phyloP scores from a whole-genome alignment of 2,329 filamentous ascomycete genomes.

The Alternaria tenuissima region DNA sequence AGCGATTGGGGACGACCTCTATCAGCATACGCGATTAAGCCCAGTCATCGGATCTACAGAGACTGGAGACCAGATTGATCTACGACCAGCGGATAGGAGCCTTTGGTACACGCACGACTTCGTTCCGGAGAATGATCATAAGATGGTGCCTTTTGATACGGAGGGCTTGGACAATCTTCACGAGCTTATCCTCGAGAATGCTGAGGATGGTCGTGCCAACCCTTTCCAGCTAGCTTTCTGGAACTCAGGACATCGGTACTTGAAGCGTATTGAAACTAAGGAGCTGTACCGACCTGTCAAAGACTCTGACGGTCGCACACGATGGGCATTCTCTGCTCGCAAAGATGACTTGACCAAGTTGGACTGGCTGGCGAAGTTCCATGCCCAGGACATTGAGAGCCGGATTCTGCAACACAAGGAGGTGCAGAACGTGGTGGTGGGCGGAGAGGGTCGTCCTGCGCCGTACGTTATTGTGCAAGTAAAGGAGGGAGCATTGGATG shows the following conservation, averaged over 20 bases:
- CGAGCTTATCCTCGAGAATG: conserved; percentile 27
- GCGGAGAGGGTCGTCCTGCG: conserved; percentile 24
- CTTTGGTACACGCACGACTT: conserved; percentile 30
- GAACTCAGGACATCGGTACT: conserved; percentile 29
- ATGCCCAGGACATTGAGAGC: conserved; percentile 25
- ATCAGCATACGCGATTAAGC: conserved; percentile 19
- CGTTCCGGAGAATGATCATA: conserved; percentile 23
- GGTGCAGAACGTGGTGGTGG: conserved; percentile 20
- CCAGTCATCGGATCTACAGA: conserved; percentile 31
- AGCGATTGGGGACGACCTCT: conserved; percentile 25
- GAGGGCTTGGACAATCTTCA: conserved; percentile 37
- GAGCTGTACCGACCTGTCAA: conserved; percentile 47
- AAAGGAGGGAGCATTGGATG: conserved; percentile 16
- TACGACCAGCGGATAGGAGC: conserved; percentile 18
- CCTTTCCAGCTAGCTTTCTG: conserved; percentile 30
- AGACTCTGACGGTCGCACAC: conserved; percentile 25
- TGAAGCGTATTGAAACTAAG: conserved; percentile 44
- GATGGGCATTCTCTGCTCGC: conserved; percentile 25
- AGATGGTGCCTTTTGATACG: conserved; percentile 20
- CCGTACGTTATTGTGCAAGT: conserved; percentile 30
- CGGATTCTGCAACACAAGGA: conserved; percentile 22
- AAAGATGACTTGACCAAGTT: conserved; percentile 37
- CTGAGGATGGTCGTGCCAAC: not conserved
- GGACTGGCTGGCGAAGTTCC: conserved; percentile 28
- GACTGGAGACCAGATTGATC: conserved; percentile 17